Evolutionary conservation across 345 rosid species (phyloP).

Genomic region (Turritis glabra): DNA sequence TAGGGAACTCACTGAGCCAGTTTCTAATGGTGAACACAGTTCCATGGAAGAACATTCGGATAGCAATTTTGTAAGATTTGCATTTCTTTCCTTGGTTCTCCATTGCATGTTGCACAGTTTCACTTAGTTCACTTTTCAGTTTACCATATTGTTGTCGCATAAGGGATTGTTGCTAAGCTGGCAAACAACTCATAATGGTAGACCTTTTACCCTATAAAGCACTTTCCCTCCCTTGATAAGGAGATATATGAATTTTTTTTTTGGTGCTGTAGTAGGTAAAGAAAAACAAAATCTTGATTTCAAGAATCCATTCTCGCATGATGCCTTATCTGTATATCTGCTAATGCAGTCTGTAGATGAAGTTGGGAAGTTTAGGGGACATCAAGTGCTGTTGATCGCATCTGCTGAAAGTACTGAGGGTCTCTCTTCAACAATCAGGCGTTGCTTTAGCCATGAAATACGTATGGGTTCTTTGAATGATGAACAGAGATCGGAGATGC

Average conservation of each 20-base stretch:
- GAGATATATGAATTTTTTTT: background rate
- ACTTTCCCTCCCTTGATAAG: background rate
- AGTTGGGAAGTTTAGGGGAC: conserved; percentile 40
- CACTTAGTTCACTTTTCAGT: background rate
- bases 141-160: background rate
- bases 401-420: conserved; percentile 88
- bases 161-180: background rate
- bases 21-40: conserved; percentile 50
- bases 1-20: conserved; percentile 76
- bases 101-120: conserved; percentile 21
- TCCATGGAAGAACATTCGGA: conserved; percentile 47
- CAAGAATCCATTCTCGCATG: background rate
- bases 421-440: conserved; percentile 75
- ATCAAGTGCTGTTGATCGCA: conserved; percentile 76
- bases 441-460: conserved; percentile 97
- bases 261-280: background rate
- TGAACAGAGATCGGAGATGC: conserved; percentile 77
- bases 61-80: conserved; percentile 57
- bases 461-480: conserved; percentile 73
- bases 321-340: conserved; percentile 6
- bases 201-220: background rate
- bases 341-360: conserved; percentile 37
- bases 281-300: background rate
- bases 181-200: background rate
- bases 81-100: conserved; percentile 19